These are phyloP conservation scores for Penicillium aurantiogriseum DNA, from an alignment of 2,329 filamentous ascomycete genomes.

Conservation along the genomic window DNA sequence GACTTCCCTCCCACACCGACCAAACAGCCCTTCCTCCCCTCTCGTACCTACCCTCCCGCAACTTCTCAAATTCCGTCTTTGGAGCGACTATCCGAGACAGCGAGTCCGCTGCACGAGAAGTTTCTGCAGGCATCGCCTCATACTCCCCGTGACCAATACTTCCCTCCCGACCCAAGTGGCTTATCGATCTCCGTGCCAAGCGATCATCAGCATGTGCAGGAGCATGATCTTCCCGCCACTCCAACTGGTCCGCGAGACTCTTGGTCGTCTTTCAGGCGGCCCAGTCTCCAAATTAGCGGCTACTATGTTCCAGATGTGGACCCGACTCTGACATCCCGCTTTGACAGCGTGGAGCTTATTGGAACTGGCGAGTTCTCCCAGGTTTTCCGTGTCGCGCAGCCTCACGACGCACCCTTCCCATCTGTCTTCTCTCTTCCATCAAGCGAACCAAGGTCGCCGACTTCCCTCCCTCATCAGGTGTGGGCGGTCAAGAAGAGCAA, in stretches of 20 bases:
- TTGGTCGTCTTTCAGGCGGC: constrained; percentile 59
- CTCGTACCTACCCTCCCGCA: constrained; percentile 36
- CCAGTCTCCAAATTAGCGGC: constrained; percentile 67
- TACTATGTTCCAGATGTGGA: constrained; percentile 74
- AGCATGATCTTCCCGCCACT: constrained; percentile 67
- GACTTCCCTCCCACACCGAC: constrained; percentile 94
- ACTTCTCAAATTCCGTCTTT: constrained; percentile 35
- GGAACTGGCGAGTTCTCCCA: constrained; percentile 91
- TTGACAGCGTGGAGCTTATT: constrained; percentile 75
- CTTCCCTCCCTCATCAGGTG: constrained; percentile 58
- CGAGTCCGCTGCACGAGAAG: constrained; percentile 55
- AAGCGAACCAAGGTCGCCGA: constrained; percentile 52
- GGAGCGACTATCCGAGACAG: constrained; percentile 35
- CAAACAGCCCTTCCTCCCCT: constrained; percentile 54
- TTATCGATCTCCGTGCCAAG: constrained; percentile 73
- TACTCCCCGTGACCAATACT: constrained; percentile 73
- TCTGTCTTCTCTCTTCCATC: constrained; percentile 49
- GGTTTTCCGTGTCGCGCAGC: constrained; percentile 73
- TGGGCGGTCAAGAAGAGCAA: constrained; percentile 95
- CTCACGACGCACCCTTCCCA: constrained; percentile 38
- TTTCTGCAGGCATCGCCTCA: constrained; percentile 62
- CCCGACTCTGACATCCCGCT: constrained; percentile 68
- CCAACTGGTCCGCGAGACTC: constrained; percentile 68
- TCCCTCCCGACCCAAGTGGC: constrained; percentile 75
- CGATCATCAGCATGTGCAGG: constrained; percentile 42